Evolutionary conservation across 768 basidiomycete species (phyloP).

Genomic region (Cantharellus anzutake): DNA sequence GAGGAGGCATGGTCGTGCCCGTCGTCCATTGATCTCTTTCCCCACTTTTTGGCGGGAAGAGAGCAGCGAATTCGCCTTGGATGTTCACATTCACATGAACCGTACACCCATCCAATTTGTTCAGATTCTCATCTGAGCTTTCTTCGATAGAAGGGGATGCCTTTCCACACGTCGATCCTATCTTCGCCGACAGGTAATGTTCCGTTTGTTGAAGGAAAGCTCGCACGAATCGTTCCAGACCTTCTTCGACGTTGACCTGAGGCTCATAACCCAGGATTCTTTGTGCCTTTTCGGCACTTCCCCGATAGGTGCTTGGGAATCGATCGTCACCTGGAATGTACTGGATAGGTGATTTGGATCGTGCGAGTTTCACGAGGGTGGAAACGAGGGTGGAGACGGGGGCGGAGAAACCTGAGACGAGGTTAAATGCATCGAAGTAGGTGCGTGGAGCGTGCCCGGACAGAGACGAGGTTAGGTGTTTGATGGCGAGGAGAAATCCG

Average conservation of each 20-base stretch:
- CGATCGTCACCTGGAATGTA: conserved; percentile 9
- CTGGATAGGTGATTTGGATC: conserved; percentile 14
- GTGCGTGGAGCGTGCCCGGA: too few species aligned
- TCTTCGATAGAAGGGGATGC: too few species aligned
- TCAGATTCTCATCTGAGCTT: conserved; percentile 1
- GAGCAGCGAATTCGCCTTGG: conserved; percentile 13
- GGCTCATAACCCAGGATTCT: conserved; percentile 13
- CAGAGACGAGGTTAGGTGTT: too few species aligned
- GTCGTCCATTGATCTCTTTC: neutral
- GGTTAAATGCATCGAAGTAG: too few species aligned
- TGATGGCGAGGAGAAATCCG: too few species aligned
- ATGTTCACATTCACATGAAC: conserved; percentile 16
- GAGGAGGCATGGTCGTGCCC: neutral
- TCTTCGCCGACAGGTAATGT: neutral
- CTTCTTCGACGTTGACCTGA: conserved; percentile 12
- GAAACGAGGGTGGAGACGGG: conserved; percentile 12
- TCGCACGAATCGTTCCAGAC: conserved; percentile 11
- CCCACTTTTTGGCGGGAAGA: conserved; percentile 10
- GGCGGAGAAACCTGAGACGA: conserved; percentile 4
- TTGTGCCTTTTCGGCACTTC: conserved; percentile 1
- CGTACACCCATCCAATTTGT: conserved; percentile 14
- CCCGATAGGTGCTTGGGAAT: neutral
- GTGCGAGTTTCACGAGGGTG: conserved; percentile 11
- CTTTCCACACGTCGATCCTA: neutral
- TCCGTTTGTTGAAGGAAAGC: neutral